phyloP scores from a whole-genome alignment of 2,329 filamentous ascomycete genomes.

The Talaromyces pinophilus region DNA sequence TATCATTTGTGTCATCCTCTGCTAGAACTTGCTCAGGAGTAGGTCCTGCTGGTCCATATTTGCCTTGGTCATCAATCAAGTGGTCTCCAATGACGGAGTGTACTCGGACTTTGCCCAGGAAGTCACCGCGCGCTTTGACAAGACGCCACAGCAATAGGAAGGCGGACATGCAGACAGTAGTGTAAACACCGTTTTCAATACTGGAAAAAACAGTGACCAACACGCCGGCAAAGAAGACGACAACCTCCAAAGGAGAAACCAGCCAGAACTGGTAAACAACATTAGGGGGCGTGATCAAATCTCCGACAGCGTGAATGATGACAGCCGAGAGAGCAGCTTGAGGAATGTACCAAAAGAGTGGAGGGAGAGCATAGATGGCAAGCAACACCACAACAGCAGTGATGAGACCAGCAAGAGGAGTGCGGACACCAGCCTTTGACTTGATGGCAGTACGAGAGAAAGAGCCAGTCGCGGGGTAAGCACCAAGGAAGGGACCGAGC shows the following conservation, averaged over 20 bases:
- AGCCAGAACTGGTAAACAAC: slow-evolving; percentile 95
- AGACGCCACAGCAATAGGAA: slow-evolving; percentile 80
- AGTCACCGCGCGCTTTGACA: slow-evolving; percentile 76
- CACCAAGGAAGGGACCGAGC: slow-evolving; percentile 86
- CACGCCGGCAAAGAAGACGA: slow-evolving; percentile 93
- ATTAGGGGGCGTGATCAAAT: slow-evolving; percentile 87
- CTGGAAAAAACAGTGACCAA: slow-evolving; percentile 82
- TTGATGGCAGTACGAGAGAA: slow-evolving; percentile 97
- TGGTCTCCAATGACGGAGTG: slow-evolving; percentile 82
- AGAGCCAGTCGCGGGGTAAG: slow-evolving; percentile 88
- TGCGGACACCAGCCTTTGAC: slow-evolving; percentile 92
- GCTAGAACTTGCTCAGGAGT: slow-evolving; percentile 26
- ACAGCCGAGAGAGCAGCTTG: slow-evolving; percentile 77
- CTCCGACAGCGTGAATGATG: slow-evolving; percentile 93
- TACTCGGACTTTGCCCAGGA: slow-evolving; percentile 80
- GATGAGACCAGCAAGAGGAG: slow-evolving; percentile 85
- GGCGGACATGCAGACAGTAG: slow-evolving; percentile 74
- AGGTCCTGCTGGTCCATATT: slow-evolving; percentile 58
- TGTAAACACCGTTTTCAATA: slow-evolving; percentile 93
- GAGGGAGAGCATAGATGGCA: slow-evolving; percentile 83
- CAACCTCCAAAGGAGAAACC: slow-evolving; percentile 82
- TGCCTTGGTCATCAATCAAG: slow-evolving; percentile 63
- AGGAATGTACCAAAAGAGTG: slow-evolving; percentile 92
- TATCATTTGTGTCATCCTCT: slow-evolving; percentile 48
- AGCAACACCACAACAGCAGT: slow-evolving; percentile 83